Evolutionary conservation across 2,329 filamentous ascomycete species (phyloP), one percentile per base, ranked within the genome.

Genomic region (Fusarium anguioides): DNA sequence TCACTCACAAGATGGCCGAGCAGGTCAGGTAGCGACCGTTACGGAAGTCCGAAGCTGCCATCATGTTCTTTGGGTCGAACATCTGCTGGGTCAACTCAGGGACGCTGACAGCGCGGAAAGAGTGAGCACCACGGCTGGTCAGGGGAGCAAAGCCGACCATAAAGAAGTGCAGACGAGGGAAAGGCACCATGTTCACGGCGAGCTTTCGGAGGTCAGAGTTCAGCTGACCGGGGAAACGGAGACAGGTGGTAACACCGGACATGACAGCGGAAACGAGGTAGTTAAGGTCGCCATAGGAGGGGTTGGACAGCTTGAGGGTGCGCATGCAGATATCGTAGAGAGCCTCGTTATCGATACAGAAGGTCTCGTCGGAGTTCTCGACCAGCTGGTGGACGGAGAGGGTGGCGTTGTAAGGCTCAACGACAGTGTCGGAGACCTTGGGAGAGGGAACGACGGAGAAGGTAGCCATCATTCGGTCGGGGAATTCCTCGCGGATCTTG

Each of bases 51-150:
- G 94, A 96, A 72, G 96, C 96, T 84, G 96, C 96, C 96, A 99
- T 99, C 95, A 99, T 99, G 91, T 99, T 99, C 94, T 98, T 99
- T 78, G 96, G 95, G 87, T 99, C 96, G 87, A 97, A 99, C 94
- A 99, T 98, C 84, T 99, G 96, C 87, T 99, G 96, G 77, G 96
- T 98, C 82, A 99, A 89, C 88, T 99, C 96, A 60, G 96, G 95
- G 66, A 99, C 96, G 78, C 91, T 94, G 82, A 98, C 92, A 73
- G 96, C 95, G 80, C 96, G 96, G 95, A 98, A 99, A 75, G 92
- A 93, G 88, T 96, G 83, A 73, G 95, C 91, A 76, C 84, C 84
- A 70, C 84, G 84, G 83, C 93, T 97, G 81, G 96, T 99, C 78
- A 99, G 89, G 80, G 96, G 96, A 83, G 96, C 95, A 81, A 99